Base-by-base conservation (phyloP, 257 asterid genomes). In the Avicennia marina region DNA sequence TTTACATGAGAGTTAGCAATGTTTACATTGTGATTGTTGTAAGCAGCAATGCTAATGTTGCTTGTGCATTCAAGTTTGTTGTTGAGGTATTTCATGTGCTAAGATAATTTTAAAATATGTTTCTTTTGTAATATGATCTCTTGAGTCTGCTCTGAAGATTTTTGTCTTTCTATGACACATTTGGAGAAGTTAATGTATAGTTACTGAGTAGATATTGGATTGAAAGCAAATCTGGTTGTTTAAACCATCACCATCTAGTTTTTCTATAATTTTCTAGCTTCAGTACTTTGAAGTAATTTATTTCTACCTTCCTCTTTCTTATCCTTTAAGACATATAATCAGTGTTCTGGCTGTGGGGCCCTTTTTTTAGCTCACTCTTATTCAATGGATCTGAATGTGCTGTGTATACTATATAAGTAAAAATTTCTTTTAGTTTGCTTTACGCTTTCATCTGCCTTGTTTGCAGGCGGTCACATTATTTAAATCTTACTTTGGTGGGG, bases 21-120 rank as follows among this genome's bases (percentile, higher is more conserved):
- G 99, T 93, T 32, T 93, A 93, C 76, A 89, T 93, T 34, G 99
- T 93, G 79, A 84, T 93, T 77, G 99, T 93, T 47, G 99, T 93
- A 51, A 93, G 97, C 94, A 89, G 91, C 79, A 93, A 93, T 53
- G 99, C 99, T 9, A 93, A 93, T 78, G 99, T 86, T 20, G 96
- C 99, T 42, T 93, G 95, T 54, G 97, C 95, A 42, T 93, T 93
- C 83, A 93, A 93, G 81, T 93, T 93, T 79, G 97, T 89, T 16
- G 99, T 93, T 75, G 99, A 93, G 99, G 99, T 93, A 86, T 53
- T 40, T 62, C 57, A 15, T 41, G 50, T 48, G 1, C 18, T 62
- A 48, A 45, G 36, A 47, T 41, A 32, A 49, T 57, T 22, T 63
- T 31, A 36, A 11, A 7, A 11, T 36, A 11, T 36, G 9, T 36